phyloP scores from a whole-genome alignment of 495 filamentous ascomycete genomes.

The Xeromyces bisporus region DNA sequence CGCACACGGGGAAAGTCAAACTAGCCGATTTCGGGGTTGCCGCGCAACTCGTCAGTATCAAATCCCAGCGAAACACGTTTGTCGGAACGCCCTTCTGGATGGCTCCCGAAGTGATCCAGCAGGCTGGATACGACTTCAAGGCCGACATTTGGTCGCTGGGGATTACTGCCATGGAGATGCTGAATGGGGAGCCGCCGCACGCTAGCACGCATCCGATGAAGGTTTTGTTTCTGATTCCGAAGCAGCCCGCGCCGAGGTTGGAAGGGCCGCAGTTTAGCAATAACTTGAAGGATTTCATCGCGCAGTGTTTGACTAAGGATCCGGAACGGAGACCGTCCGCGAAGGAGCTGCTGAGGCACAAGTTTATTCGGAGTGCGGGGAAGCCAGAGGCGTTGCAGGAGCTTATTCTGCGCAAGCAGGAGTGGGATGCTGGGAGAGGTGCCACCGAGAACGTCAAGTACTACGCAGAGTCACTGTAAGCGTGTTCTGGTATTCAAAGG shows the following conservation, averaged over 20 bases:
- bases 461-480: constrained; percentile 76
- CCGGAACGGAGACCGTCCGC: constrained; percentile 69
- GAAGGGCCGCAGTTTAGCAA: constrained; percentile 73
- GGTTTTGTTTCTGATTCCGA: constrained; percentile 92
- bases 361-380: constrained; percentile 72
- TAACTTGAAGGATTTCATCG: constrained; percentile 86
- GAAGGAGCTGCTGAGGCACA: constrained; percentile 76
- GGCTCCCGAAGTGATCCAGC: constrained; percentile 96
- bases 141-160: constrained; percentile 97
- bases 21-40: constrained; percentile 96
- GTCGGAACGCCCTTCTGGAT: constrained; percentile 99
- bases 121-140: constrained; percentile 91
- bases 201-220: constrained; percentile 94
- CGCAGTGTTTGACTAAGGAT: constrained; percentile 79
- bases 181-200: constrained; percentile 82
- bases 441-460: constrained; percentile 48
- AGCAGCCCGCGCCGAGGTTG: constrained; percentile 68
- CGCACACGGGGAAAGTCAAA: constrained; percentile 82
- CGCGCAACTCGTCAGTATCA: constrained; percentile 91
- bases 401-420: constrained; percentile 67
- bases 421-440: constrained; percentile 51
- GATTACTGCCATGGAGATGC: constrained; percentile 89
- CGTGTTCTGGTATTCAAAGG: no score
- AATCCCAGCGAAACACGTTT: constrained; percentile 94
- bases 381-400: constrained; percentile 75